Conservation (phyloP, 2,329 filamentous ascomycete species). For the Chaetomium olivaceum region DNA sequence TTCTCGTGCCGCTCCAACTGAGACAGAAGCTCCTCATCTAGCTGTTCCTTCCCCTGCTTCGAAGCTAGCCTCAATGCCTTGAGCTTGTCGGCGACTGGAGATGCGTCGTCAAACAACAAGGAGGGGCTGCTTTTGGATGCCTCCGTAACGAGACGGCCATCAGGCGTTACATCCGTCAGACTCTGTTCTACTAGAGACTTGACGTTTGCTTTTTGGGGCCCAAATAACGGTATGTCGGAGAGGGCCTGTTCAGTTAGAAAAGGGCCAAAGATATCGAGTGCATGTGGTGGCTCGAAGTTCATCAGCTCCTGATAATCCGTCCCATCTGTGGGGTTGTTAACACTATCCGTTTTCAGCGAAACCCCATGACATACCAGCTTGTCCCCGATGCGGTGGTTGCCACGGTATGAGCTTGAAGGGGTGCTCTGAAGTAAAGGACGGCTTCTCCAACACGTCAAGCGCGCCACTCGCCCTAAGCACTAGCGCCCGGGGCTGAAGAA, state of each 20-base stretch:
- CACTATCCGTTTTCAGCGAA: background rate
- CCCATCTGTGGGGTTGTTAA: slow-evolving; percentile 41
- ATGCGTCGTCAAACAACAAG: slow-evolving; percentile 44
- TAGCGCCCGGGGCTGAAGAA: slow-evolving; percentile 58
- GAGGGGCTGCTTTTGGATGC: slow-evolving; percentile 43
- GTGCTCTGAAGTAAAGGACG: slow-evolving; percentile 58
- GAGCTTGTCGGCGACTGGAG: slow-evolving; percentile 52
- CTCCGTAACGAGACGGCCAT: slow-evolving; percentile 41
- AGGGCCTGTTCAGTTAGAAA: slow-evolving; percentile 56
- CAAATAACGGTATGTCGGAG: slow-evolving; percentile 58
- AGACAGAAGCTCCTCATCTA: slow-evolving; percentile 41
- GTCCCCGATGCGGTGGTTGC: slow-evolving; percentile 58
- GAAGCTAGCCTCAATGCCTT: slow-evolving; percentile 45
- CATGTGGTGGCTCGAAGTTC: slow-evolving; percentile 58
- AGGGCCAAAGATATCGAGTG: slow-evolving; percentile 55
- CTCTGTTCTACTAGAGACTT: slow-evolving; percentile 45
- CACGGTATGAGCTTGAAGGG: slow-evolving; percentile 63
- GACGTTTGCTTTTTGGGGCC: slow-evolving; percentile 49
- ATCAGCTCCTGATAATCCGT: slow-evolving; percentile 57
- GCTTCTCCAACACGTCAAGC: slow-evolving; percentile 63
- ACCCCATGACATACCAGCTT: slow-evolving; percentile 47
- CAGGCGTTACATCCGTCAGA: slow-evolving; percentile 38
- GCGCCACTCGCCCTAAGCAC: slow-evolving; percentile 61
- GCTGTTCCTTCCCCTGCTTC: slow-evolving; percentile 22
- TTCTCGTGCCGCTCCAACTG: slow-evolving; percentile 61